A percentile compares a stretch with the other conserved stretches of the same genome.
Conservation (phyloP, 176 grass and related monocot genomes). For the Carex littledalei region DNA sequence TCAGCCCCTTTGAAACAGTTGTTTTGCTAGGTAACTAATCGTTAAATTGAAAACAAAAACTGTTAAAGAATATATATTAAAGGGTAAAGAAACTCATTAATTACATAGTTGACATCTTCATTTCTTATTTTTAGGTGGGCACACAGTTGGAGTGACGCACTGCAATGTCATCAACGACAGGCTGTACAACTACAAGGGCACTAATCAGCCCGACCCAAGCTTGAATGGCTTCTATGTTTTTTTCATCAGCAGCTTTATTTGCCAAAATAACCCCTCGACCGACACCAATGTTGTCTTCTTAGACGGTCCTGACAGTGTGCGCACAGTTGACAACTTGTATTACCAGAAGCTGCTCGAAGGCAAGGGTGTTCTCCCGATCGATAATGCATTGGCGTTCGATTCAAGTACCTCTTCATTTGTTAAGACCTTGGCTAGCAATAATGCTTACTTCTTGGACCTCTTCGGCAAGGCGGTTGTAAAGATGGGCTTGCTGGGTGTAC, state of each 20-base stretch:
- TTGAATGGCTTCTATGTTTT: background rate
- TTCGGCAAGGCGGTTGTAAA: conserved; percentile 22
- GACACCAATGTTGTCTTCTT: conserved; percentile 12
- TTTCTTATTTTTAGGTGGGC: conserved; percentile 18
- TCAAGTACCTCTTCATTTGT: conserved; percentile 11
- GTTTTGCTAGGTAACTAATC: conserved; percentile 23
- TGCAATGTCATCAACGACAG: conserved; percentile 27
- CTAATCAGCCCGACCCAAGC: conserved; percentile 15
- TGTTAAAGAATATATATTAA: background rate
- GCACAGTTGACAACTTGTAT: conserved; percentile 23
- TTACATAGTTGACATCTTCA: background rate
- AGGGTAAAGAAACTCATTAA: background rate
- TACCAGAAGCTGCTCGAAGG: conserved; percentile 17
- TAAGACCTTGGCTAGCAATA: conserved; percentile 7
- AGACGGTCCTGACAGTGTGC: conserved; percentile 24
- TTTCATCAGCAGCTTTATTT: background rate
- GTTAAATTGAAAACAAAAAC: background rate
- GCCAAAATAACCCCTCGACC: background rate
- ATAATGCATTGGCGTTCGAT: conserved; percentile 11
- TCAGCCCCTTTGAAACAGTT: conserved; percentile 21
- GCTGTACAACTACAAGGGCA: conserved; percentile 32
- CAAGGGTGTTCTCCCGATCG: conserved; percentile 23
- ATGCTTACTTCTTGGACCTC: conserved; percentile 4
- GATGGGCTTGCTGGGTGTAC: conserved; percentile 12
- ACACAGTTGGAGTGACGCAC: conserved; percentile 34